Conservation (phyloP, 352 stramenopile genomes). For the Phytophthora macrochlamydospora region DNA sequence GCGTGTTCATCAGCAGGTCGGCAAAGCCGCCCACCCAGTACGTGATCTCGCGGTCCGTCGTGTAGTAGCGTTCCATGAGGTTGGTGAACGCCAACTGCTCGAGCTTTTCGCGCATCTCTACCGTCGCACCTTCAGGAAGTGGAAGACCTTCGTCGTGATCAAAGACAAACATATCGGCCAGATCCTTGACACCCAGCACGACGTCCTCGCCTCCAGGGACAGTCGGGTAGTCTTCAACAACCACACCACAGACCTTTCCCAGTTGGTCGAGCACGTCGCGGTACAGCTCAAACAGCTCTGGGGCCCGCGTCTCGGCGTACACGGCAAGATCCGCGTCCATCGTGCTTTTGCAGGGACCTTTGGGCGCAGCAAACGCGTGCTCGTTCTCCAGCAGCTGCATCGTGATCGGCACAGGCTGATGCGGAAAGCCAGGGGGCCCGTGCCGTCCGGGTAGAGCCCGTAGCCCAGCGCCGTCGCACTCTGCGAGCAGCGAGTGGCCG, state of each 20-base stretch:
- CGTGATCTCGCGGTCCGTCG: conserved; percentile 75
- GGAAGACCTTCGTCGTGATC: conserved; percentile 70
- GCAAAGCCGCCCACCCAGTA: conserved; percentile 86
- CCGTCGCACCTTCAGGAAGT: conserved; percentile 56
- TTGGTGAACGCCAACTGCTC: conserved; percentile 80
- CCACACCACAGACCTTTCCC: conserved; percentile 62
- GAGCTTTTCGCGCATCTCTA: conserved; percentile 54
- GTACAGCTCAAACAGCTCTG: conserved; percentile 66
- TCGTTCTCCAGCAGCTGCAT: conserved; percentile 88
- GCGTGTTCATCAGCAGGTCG: conserved; percentile 65
- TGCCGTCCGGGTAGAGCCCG: conserved; percentile 83
- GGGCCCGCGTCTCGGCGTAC: conserved; percentile 62
- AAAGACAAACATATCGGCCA: conserved; percentile 87
- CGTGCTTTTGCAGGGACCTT: conserved; percentile 67
- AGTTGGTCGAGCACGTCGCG: conserved; percentile 58
- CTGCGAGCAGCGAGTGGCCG: conserved; percentile 80
- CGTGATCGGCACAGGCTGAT: conserved; percentile 80
- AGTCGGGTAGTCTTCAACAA: conserved; percentile 58
- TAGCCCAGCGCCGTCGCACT: conserved; percentile 77
- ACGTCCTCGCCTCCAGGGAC: conserved; percentile 70
- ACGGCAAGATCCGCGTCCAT: conserved; percentile 53
- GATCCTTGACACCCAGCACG: conserved; percentile 80
- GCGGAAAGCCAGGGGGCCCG: conserved; percentile 67
- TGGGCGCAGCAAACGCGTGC: conserved; percentile 84
- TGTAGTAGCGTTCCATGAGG: conserved; percentile 88